phyloP scores from a whole-genome alignment of 225 moss, liverwort and hornwort genomes.

The Lunularia cruciata region DNA sequence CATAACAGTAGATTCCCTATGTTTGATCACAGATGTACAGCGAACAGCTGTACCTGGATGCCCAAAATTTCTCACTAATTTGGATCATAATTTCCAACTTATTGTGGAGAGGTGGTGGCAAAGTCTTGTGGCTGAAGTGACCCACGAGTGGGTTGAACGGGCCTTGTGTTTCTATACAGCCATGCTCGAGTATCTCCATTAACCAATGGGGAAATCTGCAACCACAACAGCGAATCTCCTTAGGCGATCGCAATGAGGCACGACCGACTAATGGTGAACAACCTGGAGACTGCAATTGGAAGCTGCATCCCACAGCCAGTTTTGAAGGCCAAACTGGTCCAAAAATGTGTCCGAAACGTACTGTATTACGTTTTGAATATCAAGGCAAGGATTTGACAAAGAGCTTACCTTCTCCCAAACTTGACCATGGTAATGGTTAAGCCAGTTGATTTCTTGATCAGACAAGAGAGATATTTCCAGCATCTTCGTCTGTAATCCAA shows the following conservation, averaged over 20 bases:
- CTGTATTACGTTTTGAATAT: too few relatives aligned
- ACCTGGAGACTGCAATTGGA: background rate
- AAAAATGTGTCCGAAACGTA: too few relatives aligned
- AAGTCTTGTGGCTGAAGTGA: slow-evolving; percentile 51
- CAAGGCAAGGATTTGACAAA: background rate
- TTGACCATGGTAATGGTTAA: slow-evolving; percentile 89
- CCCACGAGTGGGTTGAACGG: slow-evolving; percentile 50
- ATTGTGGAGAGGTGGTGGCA: slow-evolving; percentile 38
- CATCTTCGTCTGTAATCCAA: slow-evolving; percentile 66
- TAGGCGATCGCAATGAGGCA: background rate
- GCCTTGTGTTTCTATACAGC: slow-evolving; percentile 71
- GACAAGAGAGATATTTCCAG: slow-evolving; percentile 72
- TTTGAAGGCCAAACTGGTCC: background rate
- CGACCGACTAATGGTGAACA: background rate
- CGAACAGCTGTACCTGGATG: too few relatives aligned
- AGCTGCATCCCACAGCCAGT: background rate
- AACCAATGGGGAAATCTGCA: slow-evolving; percentile 78
- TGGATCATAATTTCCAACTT: background rate
- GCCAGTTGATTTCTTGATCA: slow-evolving; percentile 77
- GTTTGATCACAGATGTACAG: too few relatives aligned
- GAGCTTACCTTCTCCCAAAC: slow-evolving; percentile 87
- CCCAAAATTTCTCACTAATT: too few relatives aligned
- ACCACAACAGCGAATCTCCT: background rate
- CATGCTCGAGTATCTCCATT: slow-evolving; percentile 66
- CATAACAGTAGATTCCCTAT: too few relatives aligned